phyloP scores from a whole-genome alignment of 202 grass and related monocot species.

The Digitaria exilis region DNA sequence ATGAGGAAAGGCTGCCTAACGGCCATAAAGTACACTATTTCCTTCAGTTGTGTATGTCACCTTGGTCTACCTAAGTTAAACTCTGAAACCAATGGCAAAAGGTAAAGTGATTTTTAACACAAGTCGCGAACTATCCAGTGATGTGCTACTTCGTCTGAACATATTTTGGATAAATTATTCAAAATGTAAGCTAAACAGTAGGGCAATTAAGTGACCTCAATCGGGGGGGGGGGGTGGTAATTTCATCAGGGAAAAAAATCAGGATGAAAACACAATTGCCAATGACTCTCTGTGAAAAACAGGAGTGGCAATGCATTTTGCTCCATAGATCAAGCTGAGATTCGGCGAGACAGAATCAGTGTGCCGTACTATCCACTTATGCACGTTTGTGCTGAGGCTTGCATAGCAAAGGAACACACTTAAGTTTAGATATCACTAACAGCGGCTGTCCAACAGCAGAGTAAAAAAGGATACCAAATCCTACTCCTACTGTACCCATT shows the following conservation, averaged over 20 bases:
- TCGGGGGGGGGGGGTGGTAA: not conserved
- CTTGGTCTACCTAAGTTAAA: constrained; percentile 22
- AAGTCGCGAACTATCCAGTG: not conserved
- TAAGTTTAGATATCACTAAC: too few species aligned
- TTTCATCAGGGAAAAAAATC: not conserved
- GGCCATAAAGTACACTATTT: constrained; percentile 1
- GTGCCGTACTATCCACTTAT: too few species aligned
- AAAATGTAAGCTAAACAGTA: not conserved
- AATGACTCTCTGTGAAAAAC: not conserved
- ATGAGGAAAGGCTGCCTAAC: constrained; percentile 32
- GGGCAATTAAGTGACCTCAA: not conserved
- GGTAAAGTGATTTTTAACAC: not conserved
- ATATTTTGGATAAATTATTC: not conserved
- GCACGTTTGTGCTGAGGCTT: too few species aligned
- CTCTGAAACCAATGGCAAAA: not conserved
- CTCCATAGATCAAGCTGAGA: not conserved
- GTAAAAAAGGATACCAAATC: too few species aligned
- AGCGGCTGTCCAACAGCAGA: too few species aligned
- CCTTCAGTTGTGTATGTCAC: not conserved
- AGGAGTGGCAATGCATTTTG: not conserved
- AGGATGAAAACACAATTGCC: not conserved
- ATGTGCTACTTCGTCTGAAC: not conserved
- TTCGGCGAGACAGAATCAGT: too few species aligned
- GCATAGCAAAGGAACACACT: too few species aligned
- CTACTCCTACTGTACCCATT: too few species aligned